Base-by-base conservation (phyloP, 2,329 filamentous ascomycete species). In the Uncinocarpus reesii region DNA sequence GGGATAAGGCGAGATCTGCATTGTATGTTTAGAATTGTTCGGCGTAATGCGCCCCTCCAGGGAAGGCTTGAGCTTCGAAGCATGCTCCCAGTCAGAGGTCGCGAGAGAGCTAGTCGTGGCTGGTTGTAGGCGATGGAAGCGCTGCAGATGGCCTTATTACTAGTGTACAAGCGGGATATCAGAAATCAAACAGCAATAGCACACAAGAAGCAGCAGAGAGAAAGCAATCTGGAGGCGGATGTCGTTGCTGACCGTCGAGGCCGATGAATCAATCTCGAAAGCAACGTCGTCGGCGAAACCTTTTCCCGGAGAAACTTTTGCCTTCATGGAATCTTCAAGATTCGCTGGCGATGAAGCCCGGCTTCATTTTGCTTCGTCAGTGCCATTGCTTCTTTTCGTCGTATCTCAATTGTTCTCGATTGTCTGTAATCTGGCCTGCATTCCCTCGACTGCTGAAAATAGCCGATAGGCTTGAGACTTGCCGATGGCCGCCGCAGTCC, bases 11-110 rank as follows among this genome's bases (percentile, higher is more conserved):
- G 56, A 44, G 64, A 60, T 42, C 64, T 59, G 42, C 60, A 62
- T 42, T 61, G 51, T 46, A 66, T 53, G 51, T 65, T 64, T 47
- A 67, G 69, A 58, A 69, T 67, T 51, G 71, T 69, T 57, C 70
- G 69, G 55, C 71, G 72, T 60, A 78, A 70, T 58, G 77, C 78
- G 65, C 71, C 69, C 70, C 79, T 76, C 80, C 79, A 83, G 68
- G 78, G 76, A 60, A 81, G 66, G 56, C 75, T 76, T 66, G 79
- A 77, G 60, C 77, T 74, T 70, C 79, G 78, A 64, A 80, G 72
- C 80, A 83, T 83, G 65, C 68, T 75, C 60, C 52, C 15, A 16
- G 56, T 47, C 49, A 45, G 34, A 34, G 31, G 16, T 40, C 26
- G 26, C n/a, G 38, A 16, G 21, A 32, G 24, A 43, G 41, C 41